Base-by-base conservation (phyloP, 2,329 filamentous ascomycete species). In the Aspergillus sp. region DNA sequence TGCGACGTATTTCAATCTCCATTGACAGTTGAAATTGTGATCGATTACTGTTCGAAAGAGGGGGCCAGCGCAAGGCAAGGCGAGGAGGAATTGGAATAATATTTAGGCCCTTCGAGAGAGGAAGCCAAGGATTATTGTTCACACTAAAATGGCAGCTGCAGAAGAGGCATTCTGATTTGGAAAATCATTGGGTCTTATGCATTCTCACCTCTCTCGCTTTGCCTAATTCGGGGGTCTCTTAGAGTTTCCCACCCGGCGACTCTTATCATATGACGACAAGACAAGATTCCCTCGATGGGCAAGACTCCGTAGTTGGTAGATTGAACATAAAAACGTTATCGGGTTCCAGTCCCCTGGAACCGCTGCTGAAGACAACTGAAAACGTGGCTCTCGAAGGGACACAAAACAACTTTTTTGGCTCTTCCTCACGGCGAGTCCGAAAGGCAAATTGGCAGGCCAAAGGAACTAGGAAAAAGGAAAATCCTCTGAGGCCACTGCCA, bases 211-310 rank as follows among this genome's bases (percentile, higher is more conserved):
- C 45, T 47, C 3, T 47, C 45, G 45, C 11, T 47, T 47, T 47
- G 4, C 45, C 45, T 22, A 47, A 47, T 47, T 47, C 9, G 45
- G 45, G 18, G 45, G 22, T 22, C 45, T 47, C 45, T 47, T 47
- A 50, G 39, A 54, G 26, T 53, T 54, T 52, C 56, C 36, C 36
- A n/a, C 36, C 39, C 49, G 36, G 45, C 47, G 52, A 54, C 51
- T 57, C 56, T 54, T 57, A 57, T 57, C 56, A 57, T 57, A 54
- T 57, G 56, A 57, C 56, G 50, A 57, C 14, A 46, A 50, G 45
- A 57, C 39, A 9, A 47, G 45, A 47, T 47, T 22, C 14, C 9
- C 18, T 12, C 22, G 18, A 47, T 47, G 45, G 22, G 45, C 22
- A 22, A 20, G 18, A n/a, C 14, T 4, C 14, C 16, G 6, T 12